phyloP scores from a whole-genome alignment of 345 rosid species.

The Arabidopsis arenosa region DNA sequence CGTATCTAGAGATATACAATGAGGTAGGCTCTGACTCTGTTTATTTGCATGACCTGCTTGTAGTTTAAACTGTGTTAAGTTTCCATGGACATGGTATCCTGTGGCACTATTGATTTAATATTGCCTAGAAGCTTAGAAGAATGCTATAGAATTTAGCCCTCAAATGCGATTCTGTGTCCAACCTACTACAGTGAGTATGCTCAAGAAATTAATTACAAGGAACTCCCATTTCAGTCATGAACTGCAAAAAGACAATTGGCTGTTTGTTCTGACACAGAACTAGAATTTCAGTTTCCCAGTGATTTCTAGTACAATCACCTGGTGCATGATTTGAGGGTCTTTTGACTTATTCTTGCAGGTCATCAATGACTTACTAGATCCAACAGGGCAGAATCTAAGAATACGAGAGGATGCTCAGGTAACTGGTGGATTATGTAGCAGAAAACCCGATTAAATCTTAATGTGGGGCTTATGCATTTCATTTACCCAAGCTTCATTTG shows the following conservation, averaged over 20 bases:
- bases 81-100: constrained; percentile 11
- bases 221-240: constrained; percentile 6
- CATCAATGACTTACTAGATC: constrained; percentile 89
- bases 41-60: constrained; percentile 18
- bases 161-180: background rate
- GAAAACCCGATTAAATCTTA: background rate
- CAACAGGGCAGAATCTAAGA: constrained; percentile 87
- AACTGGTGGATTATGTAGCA: constrained; percentile 21
- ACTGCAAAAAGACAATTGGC: constrained; percentile 18
- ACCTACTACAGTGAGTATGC: constrained; percentile 15
- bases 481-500: constrained; percentile 14
- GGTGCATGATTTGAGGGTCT: constrained; percentile 16
- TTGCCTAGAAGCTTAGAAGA: constrained; percentile 30
- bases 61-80: constrained; percentile 6
- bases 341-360: constrained; percentile 54
- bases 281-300: constrained; percentile 10
- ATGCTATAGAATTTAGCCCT: constrained; percentile 28
- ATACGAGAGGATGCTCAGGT: constrained; percentile 96
- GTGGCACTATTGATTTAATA: constrained; percentile 6
- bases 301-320: constrained; percentile 14
- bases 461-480: constrained; percentile 28
- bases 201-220: background rate
- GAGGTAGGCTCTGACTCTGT: constrained; percentile 57
- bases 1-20: constrained; percentile 95
- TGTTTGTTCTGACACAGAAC: constrained; percentile 3